phyloP scores from a whole-genome alignment of 228 moss, liverwort and hornwort species.

The Sphagnum fallax region DNA sequence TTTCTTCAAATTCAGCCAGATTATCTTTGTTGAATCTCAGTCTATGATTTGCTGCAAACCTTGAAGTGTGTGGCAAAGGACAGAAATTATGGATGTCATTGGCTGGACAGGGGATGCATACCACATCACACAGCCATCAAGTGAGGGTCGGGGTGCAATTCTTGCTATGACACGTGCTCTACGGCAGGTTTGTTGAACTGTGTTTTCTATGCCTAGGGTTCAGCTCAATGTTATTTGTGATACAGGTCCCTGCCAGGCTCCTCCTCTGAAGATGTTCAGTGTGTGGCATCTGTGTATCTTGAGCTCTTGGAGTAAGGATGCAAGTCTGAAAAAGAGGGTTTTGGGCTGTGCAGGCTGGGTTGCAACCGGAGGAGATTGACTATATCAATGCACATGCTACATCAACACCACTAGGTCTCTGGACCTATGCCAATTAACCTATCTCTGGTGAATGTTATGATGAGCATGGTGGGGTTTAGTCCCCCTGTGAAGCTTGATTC shows the following conservation, averaged over 20 bases:
- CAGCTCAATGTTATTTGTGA: neutral
- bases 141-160: conserved; percentile 89
- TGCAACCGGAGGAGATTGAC: conserved; percentile 68
- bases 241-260: neutral
- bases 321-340: neutral
- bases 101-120: conserved; percentile 74
- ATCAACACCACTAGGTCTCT: conserved; percentile 85
- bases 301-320: neutral
- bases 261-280: too few relatives aligned
- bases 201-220: neutral
- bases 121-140: conserved; percentile 97
- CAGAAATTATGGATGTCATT: neutral
- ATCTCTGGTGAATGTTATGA: too few relatives aligned
- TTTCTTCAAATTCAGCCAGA: too few relatives aligned
- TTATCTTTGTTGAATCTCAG: too few relatives aligned
- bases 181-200: conserved; percentile 52
- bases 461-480: too few relatives aligned
- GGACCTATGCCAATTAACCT: too few relatives aligned
- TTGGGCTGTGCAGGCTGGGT: conserved; percentile 56
- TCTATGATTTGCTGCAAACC: neutral
- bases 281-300: too few relatives aligned
- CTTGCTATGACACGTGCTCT: conserved; percentile 90
- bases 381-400: conserved; percentile 97
- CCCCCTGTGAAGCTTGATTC: too few relatives aligned
- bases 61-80: neutral